Evolutionary conservation across 345 rosid species (phyloP), one percentile per base, ranked within the genome.

Genomic region (Toxicodendron radicans): DNA sequence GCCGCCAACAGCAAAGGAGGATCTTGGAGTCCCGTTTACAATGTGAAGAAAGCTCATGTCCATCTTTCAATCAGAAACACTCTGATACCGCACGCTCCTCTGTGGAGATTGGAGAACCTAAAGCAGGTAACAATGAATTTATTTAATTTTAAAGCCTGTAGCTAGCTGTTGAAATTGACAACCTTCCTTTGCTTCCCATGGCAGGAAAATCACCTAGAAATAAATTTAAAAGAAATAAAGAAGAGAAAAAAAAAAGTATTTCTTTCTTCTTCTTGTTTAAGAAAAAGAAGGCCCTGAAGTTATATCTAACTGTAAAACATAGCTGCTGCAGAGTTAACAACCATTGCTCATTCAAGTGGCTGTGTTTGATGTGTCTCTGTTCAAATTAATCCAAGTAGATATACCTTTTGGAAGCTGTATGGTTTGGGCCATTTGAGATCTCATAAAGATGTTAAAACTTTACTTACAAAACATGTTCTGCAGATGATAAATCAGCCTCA

Each of bases 1-100:
- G 95, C 17, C 92, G 97, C 32, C 88, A 83, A 74, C 91, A 86
- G 65, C 91, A 83, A 78, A 86, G 87, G 83, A 85, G 85, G 82
- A 58, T 81, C 65, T 73, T 83, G 12, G 78, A 83, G 56, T 74
- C 81, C 16, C 66, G 75, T 8, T 17, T 43, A 66, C 57, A 33
- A 63, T 57, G 24, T 23, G 70, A 77, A 58, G 76, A 75, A 59
- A 66, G 53, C 61, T 46, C 58, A 64, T 32, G 58, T 58, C 56
- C 65, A 45, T 66, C 71, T 30, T 41, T 58, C 9, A 46, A 59
- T 38, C 72, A 61, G 70, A 68, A 71, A 53, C 75, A 64, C 13
- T 64, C 65, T 33, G 38, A 52, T 17, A 20, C 52, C 35, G 62
- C 54, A 61, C 58, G 30, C 66, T 12, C 64, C 23, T 21, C 75